These are phyloP conservation scores for Halenospora varia DNA, from an alignment of 495 filamentous ascomycete genomes.

Conservation along the genomic window DNA sequence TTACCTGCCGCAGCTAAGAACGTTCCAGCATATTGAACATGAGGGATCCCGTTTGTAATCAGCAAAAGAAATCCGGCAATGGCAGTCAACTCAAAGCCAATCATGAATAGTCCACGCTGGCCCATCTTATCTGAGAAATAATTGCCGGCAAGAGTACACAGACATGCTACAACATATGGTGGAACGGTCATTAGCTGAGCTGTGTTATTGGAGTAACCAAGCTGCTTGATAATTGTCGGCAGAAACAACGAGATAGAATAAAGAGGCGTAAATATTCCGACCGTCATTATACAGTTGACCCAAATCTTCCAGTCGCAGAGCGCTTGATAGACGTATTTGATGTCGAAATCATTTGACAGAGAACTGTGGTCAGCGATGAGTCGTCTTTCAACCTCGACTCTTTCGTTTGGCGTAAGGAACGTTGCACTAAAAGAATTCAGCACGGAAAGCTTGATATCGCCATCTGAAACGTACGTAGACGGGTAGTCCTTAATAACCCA, in stretches of 20 bases:
- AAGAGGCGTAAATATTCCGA: constrained; percentile 49
- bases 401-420: constrained; percentile 48
- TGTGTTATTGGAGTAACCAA: constrained; percentile 58
- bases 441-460: not conserved
- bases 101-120: constrained; percentile 50
- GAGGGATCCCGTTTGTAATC: constrained; percentile 46
- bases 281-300: constrained; percentile 40
- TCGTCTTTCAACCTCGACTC: constrained; percentile 42
- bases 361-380: constrained; percentile 53
- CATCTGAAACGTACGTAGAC: constrained; percentile 31
- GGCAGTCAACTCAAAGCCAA: constrained; percentile 38
- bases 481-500: constrained; percentile 59
- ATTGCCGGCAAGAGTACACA: constrained; percentile 48
- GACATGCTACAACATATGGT: constrained; percentile 58
- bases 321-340: constrained; percentile 63
- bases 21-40: constrained; percentile 69
- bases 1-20: constrained; percentile 66
- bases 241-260: constrained; percentile 68
- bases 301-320: constrained; percentile 65
- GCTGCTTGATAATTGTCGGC: constrained; percentile 61
- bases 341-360: constrained; percentile 65
- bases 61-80: constrained; percentile 67
- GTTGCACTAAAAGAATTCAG: constrained; percentile 31
- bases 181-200: constrained; percentile 66
- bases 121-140: constrained; percentile 49